Percentiles rank a stretch among this genome's conserved stretches.
These are phyloP conservation scores for Pleurostoma richardsiae DNA, from an alignment of 2,329 filamentous ascomycete species.

Conservation along the genomic window DNA sequence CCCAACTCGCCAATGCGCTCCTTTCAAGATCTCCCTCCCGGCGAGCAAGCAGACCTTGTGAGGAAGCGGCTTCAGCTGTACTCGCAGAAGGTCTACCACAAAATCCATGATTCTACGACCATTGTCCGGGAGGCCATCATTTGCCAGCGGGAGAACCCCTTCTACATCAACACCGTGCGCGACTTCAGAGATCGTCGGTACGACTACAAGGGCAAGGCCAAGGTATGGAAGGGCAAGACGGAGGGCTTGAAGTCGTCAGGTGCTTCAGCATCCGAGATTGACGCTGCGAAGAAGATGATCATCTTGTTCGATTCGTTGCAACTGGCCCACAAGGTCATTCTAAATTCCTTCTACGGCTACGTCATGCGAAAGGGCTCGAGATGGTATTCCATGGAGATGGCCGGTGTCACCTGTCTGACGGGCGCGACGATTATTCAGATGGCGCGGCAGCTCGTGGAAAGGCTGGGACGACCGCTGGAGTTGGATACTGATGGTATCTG, in stretches of 20 bases:
- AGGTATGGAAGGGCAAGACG: slow-evolving; percentile 97
- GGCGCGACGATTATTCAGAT: slow-evolving; percentile 96
- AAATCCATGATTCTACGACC: slow-evolving; percentile 91
- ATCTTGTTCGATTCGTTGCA: slow-evolving; percentile 93
- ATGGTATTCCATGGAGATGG: slow-evolving; percentile 99
- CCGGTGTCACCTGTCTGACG: slow-evolving; percentile 93
- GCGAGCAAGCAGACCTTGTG: slow-evolving; percentile 76
- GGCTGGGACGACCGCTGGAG: slow-evolving; percentile 87
- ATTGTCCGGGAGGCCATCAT: slow-evolving; percentile 96
- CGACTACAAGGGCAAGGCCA: slow-evolving; percentile 97
- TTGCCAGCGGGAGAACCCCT: slow-evolving; percentile 95
- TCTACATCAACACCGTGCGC: slow-evolving; percentile 94
- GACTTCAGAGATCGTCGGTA: slow-evolving; percentile 96
- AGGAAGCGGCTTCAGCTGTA: slow-evolving; percentile 88
- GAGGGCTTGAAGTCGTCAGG: slow-evolving; percentile 80
- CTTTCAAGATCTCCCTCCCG: slow-evolving; percentile 74
- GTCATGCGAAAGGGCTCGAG: slow-evolving; percentile 98
- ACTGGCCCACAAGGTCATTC: slow-evolving; percentile 95
- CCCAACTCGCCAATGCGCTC: slow-evolving; percentile 65
- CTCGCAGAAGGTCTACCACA: slow-evolving; percentile 99
- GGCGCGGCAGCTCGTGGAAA: slow-evolving; percentile 87
- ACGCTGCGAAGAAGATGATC: slow-evolving; percentile 98
- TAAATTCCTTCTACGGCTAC: slow-evolving; percentile 99
- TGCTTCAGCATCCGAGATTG: slow-evolving; percentile 70
- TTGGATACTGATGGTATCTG: slow-evolving; percentile 98